phyloP scores from a whole-genome alignment of 768 basidiomycete genomes.

The Heimioporus sp. region DNA sequence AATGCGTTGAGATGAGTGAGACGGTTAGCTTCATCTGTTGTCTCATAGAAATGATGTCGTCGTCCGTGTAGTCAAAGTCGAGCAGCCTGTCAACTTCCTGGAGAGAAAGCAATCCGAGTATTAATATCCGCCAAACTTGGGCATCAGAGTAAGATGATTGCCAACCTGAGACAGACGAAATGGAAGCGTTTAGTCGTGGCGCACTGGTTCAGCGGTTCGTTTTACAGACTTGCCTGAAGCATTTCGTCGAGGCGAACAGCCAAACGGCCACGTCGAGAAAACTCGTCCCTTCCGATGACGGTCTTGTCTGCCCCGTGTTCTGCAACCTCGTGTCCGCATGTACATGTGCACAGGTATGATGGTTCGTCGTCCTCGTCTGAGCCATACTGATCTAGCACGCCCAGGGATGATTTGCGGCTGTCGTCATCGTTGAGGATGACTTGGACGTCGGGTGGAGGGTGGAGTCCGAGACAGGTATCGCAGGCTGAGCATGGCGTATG shows the following conservation, averaged over 20 bases:
- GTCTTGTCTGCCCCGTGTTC: constrained; percentile 67
- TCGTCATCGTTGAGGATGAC: constrained; percentile 54
- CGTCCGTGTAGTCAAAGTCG: constrained; percentile 78
- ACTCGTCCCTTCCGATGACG: constrained; percentile 58
- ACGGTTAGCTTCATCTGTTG: constrained; percentile 64
- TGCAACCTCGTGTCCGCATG: constrained; percentile 63
- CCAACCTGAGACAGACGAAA: constrained; percentile 20
- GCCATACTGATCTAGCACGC: constrained; percentile 60
- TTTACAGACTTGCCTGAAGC: constrained; percentile 54
- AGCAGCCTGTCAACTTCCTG: constrained; percentile 75
- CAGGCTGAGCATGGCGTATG: constrained; percentile 74
- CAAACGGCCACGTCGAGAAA: constrained; percentile 67
- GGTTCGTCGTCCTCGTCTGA: constrained; percentile 66
- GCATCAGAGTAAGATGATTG: constrained; percentile 11
- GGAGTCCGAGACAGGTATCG: constrained; percentile 64
- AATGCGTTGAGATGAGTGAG: constrained; percentile 48
- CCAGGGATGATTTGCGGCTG: constrained; percentile 45
- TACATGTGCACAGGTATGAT: constrained; percentile 58
- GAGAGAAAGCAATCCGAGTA: not conserved
- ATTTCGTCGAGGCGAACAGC: constrained; percentile 81
- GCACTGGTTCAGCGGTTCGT: not conserved
- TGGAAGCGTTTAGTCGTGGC: constrained; percentile 12
- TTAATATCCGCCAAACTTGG: constrained; percentile 14
- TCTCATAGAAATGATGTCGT: constrained; percentile 64
- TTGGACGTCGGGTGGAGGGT: constrained; percentile 56